Conservation (phyloP, 169 alveolate species). For the Eimeria necatrix region DNA sequence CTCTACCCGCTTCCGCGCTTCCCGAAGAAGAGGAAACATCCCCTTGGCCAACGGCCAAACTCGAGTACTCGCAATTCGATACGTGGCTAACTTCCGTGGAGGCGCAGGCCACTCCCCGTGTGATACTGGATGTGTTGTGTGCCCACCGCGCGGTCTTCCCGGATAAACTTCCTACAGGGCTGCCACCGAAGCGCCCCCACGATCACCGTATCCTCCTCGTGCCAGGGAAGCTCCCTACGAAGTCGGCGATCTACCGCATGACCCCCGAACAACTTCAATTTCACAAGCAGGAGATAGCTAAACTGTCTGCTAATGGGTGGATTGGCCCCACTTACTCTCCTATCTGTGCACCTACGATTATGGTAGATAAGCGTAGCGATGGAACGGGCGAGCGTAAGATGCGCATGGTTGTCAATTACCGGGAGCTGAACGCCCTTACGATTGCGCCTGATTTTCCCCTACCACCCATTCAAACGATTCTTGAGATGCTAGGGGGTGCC, state of each 20-base stretch:
- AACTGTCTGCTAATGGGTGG: not conserved
- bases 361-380: not conserved
- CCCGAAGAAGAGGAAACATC: not conserved
- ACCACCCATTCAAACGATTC: not conserved
- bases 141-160: too few relatives aligned
- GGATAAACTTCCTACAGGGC: not conserved
- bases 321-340: conserved; percentile 6
- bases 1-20: too few relatives aligned
- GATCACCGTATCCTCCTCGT: not conserved
- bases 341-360: not conserved
- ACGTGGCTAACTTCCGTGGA: not conserved
- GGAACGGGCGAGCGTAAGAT: not conserved
- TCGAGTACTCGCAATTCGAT: not conserved
- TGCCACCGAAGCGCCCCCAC: not conserved
- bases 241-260: not conserved
- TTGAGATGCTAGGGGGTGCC: not conserved
- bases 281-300: not conserved
- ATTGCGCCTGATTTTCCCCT: not conserved
- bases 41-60: conserved; percentile 9
- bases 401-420: conserved; percentile 1
- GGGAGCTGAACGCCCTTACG: not conserved
- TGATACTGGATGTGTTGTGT: not conserved
- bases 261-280: not conserved
- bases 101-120: not conserved
- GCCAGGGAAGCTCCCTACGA: not conserved